Conservation (phyloP, 1,284 basidiomycete genomes). For the Apiotrichum domesticum region DNA sequence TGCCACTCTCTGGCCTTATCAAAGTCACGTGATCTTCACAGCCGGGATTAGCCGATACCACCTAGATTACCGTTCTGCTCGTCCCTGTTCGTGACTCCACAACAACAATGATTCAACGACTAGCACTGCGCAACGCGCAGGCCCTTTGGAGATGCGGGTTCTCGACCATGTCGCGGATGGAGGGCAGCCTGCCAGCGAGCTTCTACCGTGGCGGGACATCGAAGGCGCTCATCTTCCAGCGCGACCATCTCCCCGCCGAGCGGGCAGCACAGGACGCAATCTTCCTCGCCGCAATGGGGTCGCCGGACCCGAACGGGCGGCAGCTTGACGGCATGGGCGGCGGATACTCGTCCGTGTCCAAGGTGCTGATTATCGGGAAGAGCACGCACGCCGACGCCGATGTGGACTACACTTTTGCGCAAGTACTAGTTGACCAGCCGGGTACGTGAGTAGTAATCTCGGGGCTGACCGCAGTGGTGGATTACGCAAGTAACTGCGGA, state of each 20-base stretch:
- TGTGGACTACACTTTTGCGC: constrained; percentile 30
- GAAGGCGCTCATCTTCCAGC: constrained; percentile 65
- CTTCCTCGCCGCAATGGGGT: constrained; percentile 73
- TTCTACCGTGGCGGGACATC: constrained; percentile 64
- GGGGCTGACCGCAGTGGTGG: constrained; percentile 13
- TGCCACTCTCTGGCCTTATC: no score
- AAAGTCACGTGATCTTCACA: no score
- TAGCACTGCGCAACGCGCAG: not conserved
- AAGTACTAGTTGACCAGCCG: constrained; percentile 17
- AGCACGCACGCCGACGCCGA: constrained; percentile 22
- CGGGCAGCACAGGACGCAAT: constrained; percentile 56
- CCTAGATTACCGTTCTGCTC: no score
- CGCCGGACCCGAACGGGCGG: constrained; percentile 67
- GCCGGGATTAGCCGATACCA: no score
- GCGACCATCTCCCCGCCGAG: constrained; percentile 52
- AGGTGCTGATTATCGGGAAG: constrained; percentile 64
- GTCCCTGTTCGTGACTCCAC: no score
- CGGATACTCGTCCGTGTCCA: constrained; percentile 69
- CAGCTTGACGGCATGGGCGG: constrained; percentile 72
- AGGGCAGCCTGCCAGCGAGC: constrained; percentile 5
- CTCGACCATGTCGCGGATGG: not conserved
- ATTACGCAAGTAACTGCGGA: constrained; percentile 33
- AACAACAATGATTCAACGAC: no score
- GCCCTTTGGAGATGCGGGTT: not conserved
- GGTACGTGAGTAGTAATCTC: constrained; percentile 4